Evolutionary conservation across 371 early-diverging fungal genomes (phyloP), one percentile per base, ranked within the genome.

Genomic region (Mortierella sp.): DNA sequence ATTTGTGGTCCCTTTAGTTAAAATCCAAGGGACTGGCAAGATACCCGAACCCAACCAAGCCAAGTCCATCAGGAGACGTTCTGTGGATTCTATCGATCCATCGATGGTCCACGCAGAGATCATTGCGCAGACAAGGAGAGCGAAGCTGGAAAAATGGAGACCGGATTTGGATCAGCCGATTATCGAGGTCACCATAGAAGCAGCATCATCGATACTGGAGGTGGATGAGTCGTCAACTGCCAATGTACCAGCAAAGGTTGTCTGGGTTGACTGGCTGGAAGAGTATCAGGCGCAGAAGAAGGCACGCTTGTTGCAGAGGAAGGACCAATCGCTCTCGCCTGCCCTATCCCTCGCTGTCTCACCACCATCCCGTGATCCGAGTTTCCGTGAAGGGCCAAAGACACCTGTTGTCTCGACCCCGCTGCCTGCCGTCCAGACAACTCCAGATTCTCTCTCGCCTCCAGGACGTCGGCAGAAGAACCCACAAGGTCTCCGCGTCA

Each of bases 261-360:
- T 90, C 7, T 91, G 91, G 91, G 88, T 91, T 4, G 90, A 91
- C 68, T 90, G 91, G 91, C 72, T 90, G 14, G 89, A 89, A 51
- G 91, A 91, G 68, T 91, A 91, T 51, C 88, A 87, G 46, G 74
- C 82, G 4, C 79, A 81, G 48, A 84, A 81, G 60, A 76, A 81
- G 58, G 29, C 78, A 5, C 81, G 85, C 32, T 75, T 78, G 27
- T 29, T 56, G 72, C 65, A 38, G 29, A 71, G 74, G 24, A 83
- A 83, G 60, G 83, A 83, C 63, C 76, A 71, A 63, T 77, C 77
- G 1, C 80, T 84, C 29, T 81, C 85, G 0, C 82, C 85, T n/a
- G 70, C 78, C 18, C 48, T 79, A 0, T 84, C 82, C 29, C 70
- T 84, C 10, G 78, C 82, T 29, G 79, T 81, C 10, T 79, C 83